Percentiles rank a stretch among this genome's conserved stretches.
Conservation (phyloP, 805 yeast genomes). For the Hanseniaspora pseudoguilliermondii region DNA sequence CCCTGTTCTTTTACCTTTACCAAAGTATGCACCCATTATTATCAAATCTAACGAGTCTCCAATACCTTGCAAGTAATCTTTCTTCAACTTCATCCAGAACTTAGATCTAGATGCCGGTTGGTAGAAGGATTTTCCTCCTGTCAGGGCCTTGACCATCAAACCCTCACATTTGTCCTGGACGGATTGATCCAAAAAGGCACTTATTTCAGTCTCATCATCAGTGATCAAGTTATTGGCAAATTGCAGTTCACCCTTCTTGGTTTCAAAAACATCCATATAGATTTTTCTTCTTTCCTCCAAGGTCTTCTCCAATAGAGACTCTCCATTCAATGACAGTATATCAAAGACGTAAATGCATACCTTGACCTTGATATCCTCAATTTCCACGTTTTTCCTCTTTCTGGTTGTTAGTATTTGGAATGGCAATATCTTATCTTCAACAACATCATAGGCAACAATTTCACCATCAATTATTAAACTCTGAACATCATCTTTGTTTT, state of each 20-base stretch:
- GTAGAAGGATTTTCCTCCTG: slow-evolving; percentile 68
- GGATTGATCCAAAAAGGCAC: slow-evolving; percentile 73
- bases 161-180: slow-evolving; percentile 90
- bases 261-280: slow-evolving; percentile 42
- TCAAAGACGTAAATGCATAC: slow-evolving; percentile 92
- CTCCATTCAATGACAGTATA: slow-evolving; percentile 59
- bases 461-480: slow-evolving; percentile 84
- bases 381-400: slow-evolving; percentile 84
- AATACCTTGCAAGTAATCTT: slow-evolving; percentile 87
- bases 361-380: slow-evolving; percentile 74
- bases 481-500: slow-evolving; percentile 25
- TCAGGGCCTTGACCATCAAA: slow-evolving; percentile 81
- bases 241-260: slow-evolving; percentile 63
- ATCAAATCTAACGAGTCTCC: slow-evolving; percentile 92
- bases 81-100: slow-evolving; percentile 90
- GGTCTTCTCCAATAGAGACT: slow-evolving; percentile 52
- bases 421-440: slow-evolving; percentile 67
- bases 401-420: slow-evolving; percentile 88
- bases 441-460: slow-evolving; percentile 94
- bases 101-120: slow-evolving; percentile 92
- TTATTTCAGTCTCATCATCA: slow-evolving; percentile 59
- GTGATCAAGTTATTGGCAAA: slow-evolving; percentile 69
- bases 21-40: slow-evolving; percentile 86
- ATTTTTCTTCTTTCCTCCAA: slow-evolving; percentile 57
- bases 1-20: slow-evolving; percentile 90